Conservation (phyloP, 495 filamentous ascomycete species). For the Polyplosphaeria fusca region DNA sequence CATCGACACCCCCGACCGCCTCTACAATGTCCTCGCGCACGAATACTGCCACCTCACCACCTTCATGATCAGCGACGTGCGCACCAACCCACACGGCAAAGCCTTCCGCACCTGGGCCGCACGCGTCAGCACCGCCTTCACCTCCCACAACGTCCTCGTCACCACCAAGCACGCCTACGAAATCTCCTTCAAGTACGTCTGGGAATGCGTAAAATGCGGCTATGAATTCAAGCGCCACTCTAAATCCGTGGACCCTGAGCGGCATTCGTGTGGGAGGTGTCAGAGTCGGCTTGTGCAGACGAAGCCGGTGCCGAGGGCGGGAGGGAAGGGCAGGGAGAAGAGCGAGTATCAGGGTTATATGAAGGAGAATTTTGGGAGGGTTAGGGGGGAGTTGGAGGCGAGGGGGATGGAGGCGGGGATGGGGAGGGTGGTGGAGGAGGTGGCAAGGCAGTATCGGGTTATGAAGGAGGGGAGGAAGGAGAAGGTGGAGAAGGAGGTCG, state of each 20-base stretch:
- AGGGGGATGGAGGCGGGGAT: slow-evolving; percentile 54
- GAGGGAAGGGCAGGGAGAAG: slow-evolving; percentile 19
- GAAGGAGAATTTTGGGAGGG: slow-evolving; percentile 57
- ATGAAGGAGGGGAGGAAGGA: slow-evolving; percentile 37
- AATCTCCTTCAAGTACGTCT: slow-evolving; percentile 87
- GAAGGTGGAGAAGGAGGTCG: not conserved
- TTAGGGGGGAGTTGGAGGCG: slow-evolving; percentile 57
- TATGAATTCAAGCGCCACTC: slow-evolving; percentile 73
- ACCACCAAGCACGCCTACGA: slow-evolving; percentile 84
- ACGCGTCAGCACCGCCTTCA: slow-evolving; percentile 48
- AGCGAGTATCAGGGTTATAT: slow-evolving; percentile 65
- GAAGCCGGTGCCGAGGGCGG: slow-evolving; percentile 65
- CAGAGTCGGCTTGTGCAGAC: slow-evolving; percentile 67
- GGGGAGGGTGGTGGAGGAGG: slow-evolving; percentile 59
- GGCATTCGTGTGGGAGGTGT: slow-evolving; percentile 69
- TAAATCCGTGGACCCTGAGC: slow-evolving; percentile 67
- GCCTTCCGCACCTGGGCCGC: slow-evolving; percentile 74
- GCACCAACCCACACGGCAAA: slow-evolving; percentile 70
- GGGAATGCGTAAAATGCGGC: slow-evolving; percentile 70
- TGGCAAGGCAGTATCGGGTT: slow-evolving; percentile 51
- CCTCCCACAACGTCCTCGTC: slow-evolving; percentile 60
- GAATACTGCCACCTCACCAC: slow-evolving; percentile 94
- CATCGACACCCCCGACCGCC: slow-evolving; percentile 65
- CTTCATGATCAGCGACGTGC: slow-evolving; percentile 71
- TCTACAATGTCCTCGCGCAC: slow-evolving; percentile 85